Evolutionary conservation across 2,329 filamentous ascomycete species (phyloP), one percentile per base, ranked within the genome.

Genomic region (Alternaria hordeiaustralica): DNA sequence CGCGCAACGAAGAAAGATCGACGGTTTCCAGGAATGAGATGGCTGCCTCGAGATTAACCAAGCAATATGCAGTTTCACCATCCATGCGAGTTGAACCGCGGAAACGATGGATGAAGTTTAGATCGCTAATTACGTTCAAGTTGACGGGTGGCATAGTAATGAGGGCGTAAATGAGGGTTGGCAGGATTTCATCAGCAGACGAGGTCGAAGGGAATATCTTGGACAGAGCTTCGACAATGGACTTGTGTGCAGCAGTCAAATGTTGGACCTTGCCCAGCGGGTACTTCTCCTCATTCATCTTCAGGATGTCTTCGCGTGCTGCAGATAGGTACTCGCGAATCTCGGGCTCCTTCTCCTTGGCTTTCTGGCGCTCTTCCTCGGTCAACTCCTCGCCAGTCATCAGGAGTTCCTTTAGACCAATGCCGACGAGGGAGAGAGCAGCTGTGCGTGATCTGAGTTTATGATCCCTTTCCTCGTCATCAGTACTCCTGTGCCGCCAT

Each of bases 1-100:
- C 90, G 56, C 94, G 89, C 7, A 99, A 84, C 25, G 92, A 97
- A 7, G 94, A 92, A 23, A 99, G 85, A 78, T 99, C 96, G 26
- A 99, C 96, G 0, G 94, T 98, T 75, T 98, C 92, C 13, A 99
- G 84, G 75, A 99, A 99, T 56, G 92, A 94, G 60, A 98, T 93
- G 61, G 95, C 92, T 18, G 96, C 96, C 80, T 99, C 96, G 1
- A 99, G 86, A 71, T 97, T 99, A 44, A 96, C 97, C 61, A 99
- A 84, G 75, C 96, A 98, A 79, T 99, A 99, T 1, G 96, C 94
- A 12, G 94, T 92, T 80, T 99, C 96, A 15, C 96, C 96, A 61
- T 96, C 93, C 41, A 98, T 87, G 74, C 95, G 97, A 67, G 85
- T 90, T 56, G 92, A 88, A 78, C 93, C 92, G 60, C 96, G 89